Percentiles rank a stretch among this genome's conserved stretches.
These are phyloP conservation scores for Aegilops umbellulata DNA, from an alignment of 176 grass and related monocot genomes.

Conservation along the genomic window DNA sequence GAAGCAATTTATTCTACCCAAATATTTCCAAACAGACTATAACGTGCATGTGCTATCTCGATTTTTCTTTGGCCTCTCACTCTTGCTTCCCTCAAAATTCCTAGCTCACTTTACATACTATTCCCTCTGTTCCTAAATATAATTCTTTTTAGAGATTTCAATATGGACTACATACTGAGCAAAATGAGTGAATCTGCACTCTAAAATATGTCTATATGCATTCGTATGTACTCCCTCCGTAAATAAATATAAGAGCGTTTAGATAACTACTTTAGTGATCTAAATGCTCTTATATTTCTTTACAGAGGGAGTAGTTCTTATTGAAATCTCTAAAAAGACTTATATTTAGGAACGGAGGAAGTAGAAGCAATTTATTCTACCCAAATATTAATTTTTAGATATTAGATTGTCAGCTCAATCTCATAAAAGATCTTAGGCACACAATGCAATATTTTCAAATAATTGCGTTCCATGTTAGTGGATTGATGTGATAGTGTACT, in stretches of 20 bases:
- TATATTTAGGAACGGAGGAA: too few species aligned
- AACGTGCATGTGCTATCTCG: not conserved
- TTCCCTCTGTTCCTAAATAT: too few species aligned
- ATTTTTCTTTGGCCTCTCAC: not conserved
- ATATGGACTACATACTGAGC: too few species aligned
- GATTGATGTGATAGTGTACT: not conserved
- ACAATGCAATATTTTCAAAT: not conserved
- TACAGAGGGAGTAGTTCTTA: too few species aligned
- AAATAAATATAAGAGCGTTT: too few species aligned
- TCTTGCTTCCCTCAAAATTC: not conserved
- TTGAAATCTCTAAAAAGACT: too few species aligned
- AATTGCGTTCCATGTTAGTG: not conserved
- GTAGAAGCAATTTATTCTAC: not conserved
- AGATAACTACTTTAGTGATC: too few species aligned
- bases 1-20: not conserved
- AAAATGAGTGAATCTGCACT: too few species aligned
- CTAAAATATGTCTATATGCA: too few species aligned
- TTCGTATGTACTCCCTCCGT: too few species aligned
- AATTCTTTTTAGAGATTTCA: too few species aligned
- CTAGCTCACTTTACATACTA: not conserved
- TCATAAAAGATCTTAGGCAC: not conserved
- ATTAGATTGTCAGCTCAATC: slow-evolving; percentile 4
- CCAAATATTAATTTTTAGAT: not conserved
- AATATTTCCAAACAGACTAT: not conserved
- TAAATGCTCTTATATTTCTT: too few species aligned